A percentile compares a stretch with the other conserved stretches of the same genome.
Conservation (phyloP, 2,329 filamentous ascomycete genomes). For the Epichloe sibirici region DNA sequence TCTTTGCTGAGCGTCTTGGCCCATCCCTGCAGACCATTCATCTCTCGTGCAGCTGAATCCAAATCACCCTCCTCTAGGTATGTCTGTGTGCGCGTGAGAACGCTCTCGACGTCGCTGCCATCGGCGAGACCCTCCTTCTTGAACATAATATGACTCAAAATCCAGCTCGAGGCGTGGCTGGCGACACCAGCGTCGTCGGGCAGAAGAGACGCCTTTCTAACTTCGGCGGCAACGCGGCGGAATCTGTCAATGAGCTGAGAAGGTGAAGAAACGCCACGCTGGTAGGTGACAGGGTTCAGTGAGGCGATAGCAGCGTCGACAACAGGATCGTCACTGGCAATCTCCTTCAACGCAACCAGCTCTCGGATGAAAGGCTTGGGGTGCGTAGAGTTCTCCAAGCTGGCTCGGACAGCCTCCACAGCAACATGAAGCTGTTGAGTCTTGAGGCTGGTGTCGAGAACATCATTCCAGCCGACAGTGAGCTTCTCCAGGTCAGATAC, state of each 20-base stretch:
- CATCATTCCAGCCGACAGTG: slow-evolving; percentile 77
- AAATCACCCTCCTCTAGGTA: slow-evolving; percentile 86
- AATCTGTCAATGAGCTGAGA: slow-evolving; percentile 90
- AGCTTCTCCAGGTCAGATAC: slow-evolving; percentile 79
- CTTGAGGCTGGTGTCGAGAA: slow-evolving; percentile 80
- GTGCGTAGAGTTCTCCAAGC: slow-evolving; percentile 57
- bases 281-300: slow-evolving; percentile 88
- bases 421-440: slow-evolving; percentile 96
- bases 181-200: slow-evolving; percentile 91
- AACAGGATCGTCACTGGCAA: slow-evolving; percentile 70
- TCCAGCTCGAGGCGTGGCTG: slow-evolving; percentile 79
- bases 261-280: slow-evolving; percentile 73
- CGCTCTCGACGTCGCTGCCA: slow-evolving; percentile 85
- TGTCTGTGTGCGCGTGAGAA: slow-evolving; percentile 79
- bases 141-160: slow-evolving; percentile 91
- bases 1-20: slow-evolving; percentile 89
- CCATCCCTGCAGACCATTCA: slow-evolving; percentile 89
- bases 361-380: slow-evolving; percentile 84
- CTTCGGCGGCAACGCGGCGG: slow-evolving; percentile 81
- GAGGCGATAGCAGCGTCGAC: slow-evolving; percentile 92
- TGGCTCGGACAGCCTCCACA: slow-evolving; percentile 80
- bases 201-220: slow-evolving; percentile 84
- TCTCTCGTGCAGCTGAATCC: slow-evolving; percentile 83
- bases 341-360: slow-evolving; percentile 87
- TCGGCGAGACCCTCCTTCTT: slow-evolving; percentile 78